Percentiles rank a stretch among this genome's conserved stretches.
Conservation (phyloP, 192 early-diverging fungal species). For the Helicostylum pulchrum region DNA sequence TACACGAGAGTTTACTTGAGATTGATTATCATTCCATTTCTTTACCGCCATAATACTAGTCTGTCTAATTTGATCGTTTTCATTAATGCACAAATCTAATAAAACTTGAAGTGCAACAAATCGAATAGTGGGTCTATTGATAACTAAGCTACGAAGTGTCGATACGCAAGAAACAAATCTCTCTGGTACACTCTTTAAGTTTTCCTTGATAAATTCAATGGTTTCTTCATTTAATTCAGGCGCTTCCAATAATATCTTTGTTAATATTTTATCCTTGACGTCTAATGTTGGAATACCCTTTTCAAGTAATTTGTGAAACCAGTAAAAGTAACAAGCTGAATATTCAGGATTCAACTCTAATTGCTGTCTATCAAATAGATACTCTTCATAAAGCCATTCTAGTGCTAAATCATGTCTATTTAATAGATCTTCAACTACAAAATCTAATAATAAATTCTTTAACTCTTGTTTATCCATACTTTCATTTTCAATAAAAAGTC, state of each 20-base stretch:
- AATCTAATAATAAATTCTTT: constrained; percentile 47
- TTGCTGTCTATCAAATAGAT: constrained; percentile 20
- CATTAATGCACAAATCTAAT: constrained; percentile 48
- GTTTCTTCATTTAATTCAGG: constrained; percentile 64
- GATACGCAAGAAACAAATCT: constrained; percentile 46
- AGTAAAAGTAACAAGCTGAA: constrained; percentile 34
- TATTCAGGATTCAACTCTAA: constrained; percentile 26
- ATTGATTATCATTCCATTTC: constrained; percentile 59
- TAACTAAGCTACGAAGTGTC: constrained; percentile 59
- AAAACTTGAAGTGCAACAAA: constrained; percentile 51
- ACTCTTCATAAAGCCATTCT: constrained; percentile 76
- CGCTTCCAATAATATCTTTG: constrained; percentile 73
- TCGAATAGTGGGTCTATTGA: constrained; percentile 53
- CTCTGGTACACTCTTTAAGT: constrained; percentile 32
- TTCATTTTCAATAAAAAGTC: constrained; percentile 1
- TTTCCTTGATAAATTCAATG: constrained; percentile 54
- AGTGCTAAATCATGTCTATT: constrained; percentile 57
- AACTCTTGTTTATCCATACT: constrained; percentile 25
- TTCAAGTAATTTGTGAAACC: constrained; percentile 34
- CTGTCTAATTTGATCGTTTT: constrained; percentile 45
- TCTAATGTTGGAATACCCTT: constrained; percentile 50
- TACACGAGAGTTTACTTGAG: constrained; percentile 37
- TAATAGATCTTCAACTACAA: constrained; percentile 59
- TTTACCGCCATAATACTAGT: constrained; percentile 59
- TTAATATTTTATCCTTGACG: constrained; percentile 66